Evolutionary conservation across 352 stramenopile genomes (phyloP), one percentile per base, ranked within the genome.

Genomic region (Phytophthora kernoviae): DNA sequence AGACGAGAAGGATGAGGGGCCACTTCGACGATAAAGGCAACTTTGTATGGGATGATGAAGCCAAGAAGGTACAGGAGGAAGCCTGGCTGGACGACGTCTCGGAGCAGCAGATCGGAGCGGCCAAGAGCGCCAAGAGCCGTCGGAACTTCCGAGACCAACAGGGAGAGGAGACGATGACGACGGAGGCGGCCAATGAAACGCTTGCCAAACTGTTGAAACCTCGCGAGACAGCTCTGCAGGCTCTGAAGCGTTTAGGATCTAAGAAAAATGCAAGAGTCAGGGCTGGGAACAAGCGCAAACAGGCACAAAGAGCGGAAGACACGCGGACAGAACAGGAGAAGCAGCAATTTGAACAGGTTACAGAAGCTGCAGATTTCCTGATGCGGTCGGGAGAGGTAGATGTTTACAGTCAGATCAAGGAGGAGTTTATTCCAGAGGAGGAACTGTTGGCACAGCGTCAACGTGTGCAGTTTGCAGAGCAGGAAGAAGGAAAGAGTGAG

Each of bases 1-100:
- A 24, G 86, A 95, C 55, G 86, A 95, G 62, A 81, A 90, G 48
- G 86, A 95, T 37, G 86, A 95, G 41, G n/a, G 86, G 86, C 34
- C 77, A 93, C 58, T 95, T 95, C 53, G 86, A 95, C 66, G 77
- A 79, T 12, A 63, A 75, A 21, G 86, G 82, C 48, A 87, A 91
- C 56, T 95, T 92, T 50, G 75, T 93, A 27, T 95, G 86, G 86
- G 82, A 88, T 58, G 80, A 85, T 2, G 83, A 90, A 21, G 73
- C 89, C 33, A 85, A 79, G 55, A 77, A 74, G 36, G 80, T 92
- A 30, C 84, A 93, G 53, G 86, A 95, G 46, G 86, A 95, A 32
- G 82, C 86, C 22, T 95, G 86, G 86, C 77, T 95, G 15, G 82
- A 93, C 32, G 63, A 59, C 34, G 58, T 93, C 1, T 90, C 79